phyloP scores from a whole-genome alignment of 768 basidiomycete species.

The Terana coerulea region DNA sequence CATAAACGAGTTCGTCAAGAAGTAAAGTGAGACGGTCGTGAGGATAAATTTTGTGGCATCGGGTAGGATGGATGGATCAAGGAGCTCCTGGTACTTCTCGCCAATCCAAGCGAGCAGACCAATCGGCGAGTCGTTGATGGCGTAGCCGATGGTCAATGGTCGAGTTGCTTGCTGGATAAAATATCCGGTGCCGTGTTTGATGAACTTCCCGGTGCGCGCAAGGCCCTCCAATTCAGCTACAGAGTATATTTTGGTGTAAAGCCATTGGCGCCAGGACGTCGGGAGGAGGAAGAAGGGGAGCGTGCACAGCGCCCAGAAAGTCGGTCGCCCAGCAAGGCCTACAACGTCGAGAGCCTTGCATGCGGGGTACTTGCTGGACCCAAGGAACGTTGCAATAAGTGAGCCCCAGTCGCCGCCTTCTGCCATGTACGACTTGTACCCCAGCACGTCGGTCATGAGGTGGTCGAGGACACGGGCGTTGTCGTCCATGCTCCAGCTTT shows the following conservation, averaged over 20 bases:
- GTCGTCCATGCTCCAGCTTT: constrained; percentile 24
- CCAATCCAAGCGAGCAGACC: constrained; percentile 25
- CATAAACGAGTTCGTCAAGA: constrained; percentile 20
- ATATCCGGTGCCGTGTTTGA: constrained; percentile 6
- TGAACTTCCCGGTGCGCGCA: constrained; percentile 4
- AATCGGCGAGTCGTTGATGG: constrained; percentile 24
- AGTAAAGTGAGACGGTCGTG: constrained; percentile 23
- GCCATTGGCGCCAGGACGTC: constrained; percentile 11
- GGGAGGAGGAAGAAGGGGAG: constrained; percentile 11
- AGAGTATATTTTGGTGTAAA: constrained; percentile 14
- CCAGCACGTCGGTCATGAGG: constrained; percentile 25
- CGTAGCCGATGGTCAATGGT: constrained; percentile 25
- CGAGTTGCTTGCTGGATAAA: constrained; percentile 11
- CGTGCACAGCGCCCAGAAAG: constrained; percentile 13
- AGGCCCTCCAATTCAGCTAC: constrained; percentile 6
- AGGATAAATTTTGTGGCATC: constrained; percentile 14
- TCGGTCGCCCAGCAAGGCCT: not conserved
- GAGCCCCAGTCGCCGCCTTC: constrained; percentile 24
- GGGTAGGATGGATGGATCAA: constrained; percentile 11
- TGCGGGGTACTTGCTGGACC: not conserved
- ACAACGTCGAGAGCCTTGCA: constrained; percentile 10
- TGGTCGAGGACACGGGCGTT: constrained; percentile 25
- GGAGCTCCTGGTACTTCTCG: constrained; percentile 16
- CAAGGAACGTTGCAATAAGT: not conserved
- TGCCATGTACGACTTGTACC: constrained; percentile 20